These are phyloP conservation scores for Albophoma yamanashiensis DNA, from an alignment of 2,329 filamentous ascomycete genomes.

Conservation along the genomic window DNA sequence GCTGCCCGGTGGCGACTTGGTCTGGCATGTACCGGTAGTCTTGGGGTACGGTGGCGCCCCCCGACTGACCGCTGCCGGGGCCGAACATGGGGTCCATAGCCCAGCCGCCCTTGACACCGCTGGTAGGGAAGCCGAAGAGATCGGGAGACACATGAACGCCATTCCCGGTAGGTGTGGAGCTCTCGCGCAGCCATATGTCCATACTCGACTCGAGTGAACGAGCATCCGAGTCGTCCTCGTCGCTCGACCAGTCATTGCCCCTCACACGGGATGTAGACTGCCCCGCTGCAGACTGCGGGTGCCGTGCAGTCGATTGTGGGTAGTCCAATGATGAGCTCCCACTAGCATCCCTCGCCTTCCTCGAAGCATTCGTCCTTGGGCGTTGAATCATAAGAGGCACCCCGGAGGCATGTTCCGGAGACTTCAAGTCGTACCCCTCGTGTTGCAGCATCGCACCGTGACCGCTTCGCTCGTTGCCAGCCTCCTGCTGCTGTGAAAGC, in stretches of 20 bases:
- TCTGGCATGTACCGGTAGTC: conserved; percentile 33
- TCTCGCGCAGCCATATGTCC: conserved; percentile 49
- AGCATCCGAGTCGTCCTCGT: conserved; percentile 28
- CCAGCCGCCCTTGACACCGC: conserved; percentile 29
- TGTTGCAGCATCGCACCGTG: conserved; percentile 19
- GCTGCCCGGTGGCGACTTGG: conserved; percentile 21
- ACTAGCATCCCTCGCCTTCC: neutral
- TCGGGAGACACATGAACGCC: conserved; percentile 33
- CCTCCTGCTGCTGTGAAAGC: conserved; percentile 20
- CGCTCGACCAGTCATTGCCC: conserved; percentile 33
- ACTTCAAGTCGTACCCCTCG: conserved; percentile 10
- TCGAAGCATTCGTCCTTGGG: neutral
- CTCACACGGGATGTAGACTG: conserved; percentile 29
- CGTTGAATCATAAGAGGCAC: neutral
- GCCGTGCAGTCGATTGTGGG: conserved; percentile 15
- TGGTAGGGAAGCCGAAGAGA: conserved; percentile 40
- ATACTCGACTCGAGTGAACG: conserved; percentile 37
- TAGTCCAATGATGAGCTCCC: conserved; percentile 7
- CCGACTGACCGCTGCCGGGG: conserved; percentile 9
- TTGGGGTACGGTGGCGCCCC: conserved; percentile 12
- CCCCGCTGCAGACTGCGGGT: conserved; percentile 37
- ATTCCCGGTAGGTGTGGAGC: conserved; percentile 26
- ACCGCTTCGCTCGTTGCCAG: conserved; percentile 17
- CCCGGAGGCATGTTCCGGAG: conserved; percentile 1
- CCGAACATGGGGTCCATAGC: conserved; percentile 37